phyloP scores from a whole-genome alignment of 352 stramenopile species.

The Aphanomyces cochlioides region DNA sequence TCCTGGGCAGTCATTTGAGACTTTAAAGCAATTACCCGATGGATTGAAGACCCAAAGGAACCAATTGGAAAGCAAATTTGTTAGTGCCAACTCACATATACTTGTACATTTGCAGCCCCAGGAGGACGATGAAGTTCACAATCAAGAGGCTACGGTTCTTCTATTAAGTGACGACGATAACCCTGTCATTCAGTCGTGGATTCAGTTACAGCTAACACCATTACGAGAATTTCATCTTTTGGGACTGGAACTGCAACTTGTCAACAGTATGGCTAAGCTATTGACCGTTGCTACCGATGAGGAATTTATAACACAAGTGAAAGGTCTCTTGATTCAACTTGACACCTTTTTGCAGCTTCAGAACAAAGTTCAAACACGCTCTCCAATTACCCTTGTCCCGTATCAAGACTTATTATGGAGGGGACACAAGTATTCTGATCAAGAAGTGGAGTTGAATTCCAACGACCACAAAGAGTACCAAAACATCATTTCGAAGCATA shows the following conservation, averaged over 20 bases:
- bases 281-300: neutral
- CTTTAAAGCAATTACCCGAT: constrained; percentile 22
- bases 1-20: constrained; percentile 25
- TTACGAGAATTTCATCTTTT: constrained; percentile 64
- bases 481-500: constrained; percentile 51
- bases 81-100: constrained; percentile 3
- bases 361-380: constrained; percentile 7
- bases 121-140: constrained; percentile 34
- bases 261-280: constrained; percentile 35
- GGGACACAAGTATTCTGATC: constrained; percentile 52
- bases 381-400: constrained; percentile 31
- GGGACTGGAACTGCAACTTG: constrained; percentile 58
- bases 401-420: constrained; percentile 87
- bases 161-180: constrained; percentile 24
- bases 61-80: constrained; percentile 6
- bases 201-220: constrained; percentile 75
- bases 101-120: constrained; percentile 27
- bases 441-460: constrained; percentile 1
- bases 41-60: neutral
- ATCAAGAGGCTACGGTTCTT: constrained; percentile 32
- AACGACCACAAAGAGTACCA: constrained; percentile 51
- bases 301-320: constrained; percentile 11
- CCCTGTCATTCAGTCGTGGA: constrained; percentile 30
- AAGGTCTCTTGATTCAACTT: neutral
- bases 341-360: constrained; percentile 22